Percentiles rank a stretch among this genome's conserved stretches.
phyloP scores from a whole-genome alignment of 139 green algal genomes.

The Diplosphaera chodatii region DNA sequence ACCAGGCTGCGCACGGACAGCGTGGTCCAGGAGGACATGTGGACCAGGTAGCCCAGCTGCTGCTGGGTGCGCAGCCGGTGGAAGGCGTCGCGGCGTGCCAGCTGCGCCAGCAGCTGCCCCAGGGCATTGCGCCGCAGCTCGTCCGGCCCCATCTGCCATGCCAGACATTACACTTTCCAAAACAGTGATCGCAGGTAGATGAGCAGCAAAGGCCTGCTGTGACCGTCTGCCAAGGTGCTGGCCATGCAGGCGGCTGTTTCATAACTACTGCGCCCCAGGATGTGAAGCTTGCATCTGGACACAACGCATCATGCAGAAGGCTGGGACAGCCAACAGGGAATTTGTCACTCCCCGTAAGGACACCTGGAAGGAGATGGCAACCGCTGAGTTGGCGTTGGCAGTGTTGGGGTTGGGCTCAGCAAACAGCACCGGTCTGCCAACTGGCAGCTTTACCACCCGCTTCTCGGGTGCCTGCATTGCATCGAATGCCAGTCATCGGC shows the following conservation, averaged over 20 bases:
- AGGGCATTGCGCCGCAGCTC: constrained; percentile 62
- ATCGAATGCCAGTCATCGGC: neutral
- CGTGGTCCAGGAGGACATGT: constrained; percentile 6
- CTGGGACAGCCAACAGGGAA: neutral
- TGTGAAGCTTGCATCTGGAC: neutral
- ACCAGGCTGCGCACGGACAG: constrained; percentile 11
- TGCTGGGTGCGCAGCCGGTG: constrained; percentile 78
- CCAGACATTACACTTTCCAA: neutral
- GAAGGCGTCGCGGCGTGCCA: constrained; percentile 76
- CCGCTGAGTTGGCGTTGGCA: constrained; percentile 71
- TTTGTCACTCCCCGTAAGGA: neutral
- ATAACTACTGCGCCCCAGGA: too few relatives aligned
- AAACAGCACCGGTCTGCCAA: constrained; percentile 23
- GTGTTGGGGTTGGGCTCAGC: constrained; percentile 48
- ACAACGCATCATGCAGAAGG: neutral
- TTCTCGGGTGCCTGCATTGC: constrained; percentile 30
- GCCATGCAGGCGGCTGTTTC: too few relatives aligned
- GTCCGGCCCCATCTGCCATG: constrained; percentile 59
- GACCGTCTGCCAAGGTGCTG: too few relatives aligned
- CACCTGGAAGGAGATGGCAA: constrained; percentile 65
- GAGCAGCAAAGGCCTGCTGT: neutral
- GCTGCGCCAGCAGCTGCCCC: constrained; percentile 66
- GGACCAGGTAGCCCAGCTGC: constrained; percentile 70
- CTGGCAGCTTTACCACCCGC: constrained; percentile 38
- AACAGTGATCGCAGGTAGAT: neutral